phyloP scores from a whole-genome alignment of 208 protist genomes.

The Blastocrithidia nonstop region DNA sequence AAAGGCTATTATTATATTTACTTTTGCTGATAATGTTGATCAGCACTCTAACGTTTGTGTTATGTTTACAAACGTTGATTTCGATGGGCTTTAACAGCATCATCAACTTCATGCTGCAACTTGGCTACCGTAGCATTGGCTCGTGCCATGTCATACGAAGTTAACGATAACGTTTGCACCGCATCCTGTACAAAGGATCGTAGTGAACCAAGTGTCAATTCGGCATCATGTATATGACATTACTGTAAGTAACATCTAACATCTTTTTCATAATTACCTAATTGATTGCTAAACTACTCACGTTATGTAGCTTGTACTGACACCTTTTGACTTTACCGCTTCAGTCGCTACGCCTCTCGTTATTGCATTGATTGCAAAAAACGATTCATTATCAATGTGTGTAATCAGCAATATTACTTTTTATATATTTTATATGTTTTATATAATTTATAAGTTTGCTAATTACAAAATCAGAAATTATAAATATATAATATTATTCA shows the following conservation, averaged over 20 bases:
- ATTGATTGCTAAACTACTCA: constrained; percentile 44
- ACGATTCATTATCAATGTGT: constrained; percentile 25
- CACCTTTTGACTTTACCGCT: constrained; percentile 16
- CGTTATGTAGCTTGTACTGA: constrained; percentile 19
- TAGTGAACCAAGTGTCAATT: constrained; percentile 23
- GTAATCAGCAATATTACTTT: constrained; percentile 1
- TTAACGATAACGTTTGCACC: constrained; percentile 29
- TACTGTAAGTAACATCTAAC: constrained; percentile 11
- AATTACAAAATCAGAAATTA: too few species aligned
- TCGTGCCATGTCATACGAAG: constrained; percentile 62
- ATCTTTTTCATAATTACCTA: constrained; percentile 13
- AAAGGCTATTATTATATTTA: background rate
- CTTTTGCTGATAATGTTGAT: background rate
- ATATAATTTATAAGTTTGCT: background rate
- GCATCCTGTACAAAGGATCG: constrained; percentile 42
- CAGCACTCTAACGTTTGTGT: background rate
- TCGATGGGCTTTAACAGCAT: too few species aligned
- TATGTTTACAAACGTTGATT: background rate
- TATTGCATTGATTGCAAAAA: constrained; percentile 59
- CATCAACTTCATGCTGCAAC: constrained; percentile 46
- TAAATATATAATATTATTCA: too few species aligned
- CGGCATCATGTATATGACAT: constrained; percentile 14
- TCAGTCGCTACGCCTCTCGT: constrained; percentile 33
- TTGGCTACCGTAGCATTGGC: constrained; percentile 42
- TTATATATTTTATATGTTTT: constrained; percentile 2